Evolutionary conservation across 768 basidiomycete genomes (phyloP).

Genomic region (Trametes cingulata): DNA sequence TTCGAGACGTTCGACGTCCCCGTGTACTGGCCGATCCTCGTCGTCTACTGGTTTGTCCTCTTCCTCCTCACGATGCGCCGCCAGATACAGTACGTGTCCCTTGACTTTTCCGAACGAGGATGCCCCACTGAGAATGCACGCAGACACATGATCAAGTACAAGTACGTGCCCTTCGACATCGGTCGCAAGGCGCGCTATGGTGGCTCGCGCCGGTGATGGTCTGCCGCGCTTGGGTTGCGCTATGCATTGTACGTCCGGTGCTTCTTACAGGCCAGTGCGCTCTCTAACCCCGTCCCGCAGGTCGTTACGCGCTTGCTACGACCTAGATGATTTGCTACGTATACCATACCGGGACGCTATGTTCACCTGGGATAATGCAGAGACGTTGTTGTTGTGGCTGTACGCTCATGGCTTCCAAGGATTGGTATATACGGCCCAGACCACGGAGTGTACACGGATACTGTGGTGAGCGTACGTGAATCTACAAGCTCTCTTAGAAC

Average conservation of each 20-base stretch:
- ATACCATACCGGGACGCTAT: constrained; percentile 9
- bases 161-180: constrained; percentile 93
- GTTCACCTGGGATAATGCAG: constrained; percentile 8
- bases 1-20: constrained; percentile 92
- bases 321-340: constrained; percentile 17
- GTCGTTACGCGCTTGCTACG: constrained; percentile 2
- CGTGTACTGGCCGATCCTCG: constrained; percentile 98
- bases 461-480: too few relatives aligned
- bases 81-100: constrained; percentile 82
- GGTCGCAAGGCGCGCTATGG: constrained; percentile 92
- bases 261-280: not conserved
- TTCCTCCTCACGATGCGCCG: constrained; percentile 95
- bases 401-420: not conserved
- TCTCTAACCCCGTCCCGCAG: not conserved
- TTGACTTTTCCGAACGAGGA: not conserved
- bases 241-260: not conserved
- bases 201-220: constrained; percentile 51
- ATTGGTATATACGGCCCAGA: not conserved
- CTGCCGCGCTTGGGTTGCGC: not conserved
- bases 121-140: not conserved
- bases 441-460: not conserved
- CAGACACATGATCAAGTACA: constrained; percentile 99
- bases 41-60: constrained; percentile 94
- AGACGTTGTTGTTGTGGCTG: not conserved
- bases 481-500: constrained; percentile 42